Evolutionary conservation across 176 grass and related monocot genomes (phyloP).

Genomic region (Oryza meridionalis): DNA sequence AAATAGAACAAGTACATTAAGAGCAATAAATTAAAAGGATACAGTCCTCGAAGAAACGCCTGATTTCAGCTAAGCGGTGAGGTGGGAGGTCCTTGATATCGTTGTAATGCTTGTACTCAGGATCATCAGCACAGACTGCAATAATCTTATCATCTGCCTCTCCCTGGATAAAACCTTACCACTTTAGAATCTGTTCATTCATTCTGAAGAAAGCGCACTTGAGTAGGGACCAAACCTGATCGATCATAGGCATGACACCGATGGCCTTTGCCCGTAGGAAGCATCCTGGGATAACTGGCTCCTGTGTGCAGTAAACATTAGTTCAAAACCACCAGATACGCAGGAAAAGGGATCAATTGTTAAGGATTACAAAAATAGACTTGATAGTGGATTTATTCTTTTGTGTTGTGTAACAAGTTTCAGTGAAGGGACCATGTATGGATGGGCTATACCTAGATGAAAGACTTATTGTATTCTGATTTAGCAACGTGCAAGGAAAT

Average conservation of each 20-base stretch:
- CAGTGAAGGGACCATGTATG: background rate
- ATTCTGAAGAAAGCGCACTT: slow-evolving; percentile 1
- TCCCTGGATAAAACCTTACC: slow-evolving; percentile 46
- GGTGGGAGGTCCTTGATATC: slow-evolving; percentile 80
- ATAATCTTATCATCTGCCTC: slow-evolving; percentile 91
- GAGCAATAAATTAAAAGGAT: slow-evolving; percentile 44
- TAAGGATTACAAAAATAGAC: background rate
- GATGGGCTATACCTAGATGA: background rate
- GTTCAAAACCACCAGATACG: slow-evolving; percentile 36
- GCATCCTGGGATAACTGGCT: slow-evolving; percentile 73
- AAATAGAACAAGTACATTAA: background rate
- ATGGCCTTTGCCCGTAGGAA: slow-evolving; percentile 73
- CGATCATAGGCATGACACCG: slow-evolving; percentile 84
- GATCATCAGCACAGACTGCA: slow-evolving; percentile 85
- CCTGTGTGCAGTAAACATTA: slow-evolving; percentile 39
- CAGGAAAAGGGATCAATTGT: background rate
- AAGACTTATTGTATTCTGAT: background rate
- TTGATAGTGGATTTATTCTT: background rate
- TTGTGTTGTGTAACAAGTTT: background rate
- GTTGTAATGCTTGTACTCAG: slow-evolving; percentile 72
- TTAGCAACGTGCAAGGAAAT: background rate
- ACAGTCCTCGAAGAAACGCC: slow-evolving; percentile 88
- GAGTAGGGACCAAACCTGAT: slow-evolving; percentile 61
- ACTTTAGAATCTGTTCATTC: background rate
- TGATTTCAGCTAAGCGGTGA: slow-evolving; percentile 82